Conservation (phyloP, 768 basidiomycete genomes). For the Lentinula raphanica region DNA sequence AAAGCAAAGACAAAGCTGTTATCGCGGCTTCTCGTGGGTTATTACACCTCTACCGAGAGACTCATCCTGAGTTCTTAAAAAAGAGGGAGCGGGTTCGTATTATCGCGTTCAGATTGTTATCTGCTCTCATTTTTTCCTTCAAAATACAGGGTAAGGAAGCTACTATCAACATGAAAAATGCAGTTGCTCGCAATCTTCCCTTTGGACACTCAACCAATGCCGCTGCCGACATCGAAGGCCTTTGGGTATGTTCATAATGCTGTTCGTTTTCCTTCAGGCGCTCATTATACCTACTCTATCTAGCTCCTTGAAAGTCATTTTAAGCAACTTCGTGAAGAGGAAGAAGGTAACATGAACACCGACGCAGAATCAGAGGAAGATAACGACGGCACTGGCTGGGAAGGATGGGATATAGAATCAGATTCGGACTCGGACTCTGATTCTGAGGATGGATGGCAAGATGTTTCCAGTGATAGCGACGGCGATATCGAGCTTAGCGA, state of each 20-base stretch:
- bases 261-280: not conserved
- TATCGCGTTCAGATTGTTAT: not conserved
- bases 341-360: constrained; percentile 32
- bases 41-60: constrained; percentile 88
- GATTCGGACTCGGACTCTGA: constrained; percentile 54
- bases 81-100: constrained; percentile 70
- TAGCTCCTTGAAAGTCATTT: constrained; percentile 89
- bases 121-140: constrained; percentile 10
- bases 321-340: constrained; percentile 62
- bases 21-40: constrained; percentile 85
- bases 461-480: constrained; percentile 66
- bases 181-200: constrained; percentile 61
- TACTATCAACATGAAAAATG: constrained; percentile 58
- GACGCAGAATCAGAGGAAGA: constrained; percentile 30
- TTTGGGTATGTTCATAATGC: constrained; percentile 55
- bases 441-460: constrained; percentile 70
- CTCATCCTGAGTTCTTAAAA: constrained; percentile 91
- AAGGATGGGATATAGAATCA: constrained; percentile 85
- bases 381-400: constrained; percentile 71
- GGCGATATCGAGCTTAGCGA: constrained; percentile 76
- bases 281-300: not conserved
- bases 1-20: constrained; percentile 92
- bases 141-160: constrained; percentile 87
- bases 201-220: constrained; percentile 77
- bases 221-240: constrained; percentile 84